phyloP scores from a whole-genome alignment of 176 grass and related monocot genomes.

The Puya raimondii region DNA sequence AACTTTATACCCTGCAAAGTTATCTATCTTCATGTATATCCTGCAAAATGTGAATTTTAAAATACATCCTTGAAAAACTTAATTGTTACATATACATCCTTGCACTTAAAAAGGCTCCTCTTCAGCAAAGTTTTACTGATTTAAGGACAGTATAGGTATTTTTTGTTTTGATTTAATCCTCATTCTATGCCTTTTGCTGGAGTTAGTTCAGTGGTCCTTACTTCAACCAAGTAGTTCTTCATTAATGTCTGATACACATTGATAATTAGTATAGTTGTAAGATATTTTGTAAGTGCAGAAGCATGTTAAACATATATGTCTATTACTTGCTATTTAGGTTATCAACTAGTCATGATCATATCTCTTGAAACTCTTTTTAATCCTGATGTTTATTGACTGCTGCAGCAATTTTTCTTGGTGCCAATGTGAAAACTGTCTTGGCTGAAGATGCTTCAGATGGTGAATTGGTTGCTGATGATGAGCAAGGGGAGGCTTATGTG shows the following conservation, averaged over 20 bases:
- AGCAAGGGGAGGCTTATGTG: slow-evolving; percentile 33
- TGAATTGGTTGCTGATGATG: slow-evolving; percentile 36
- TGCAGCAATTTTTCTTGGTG: slow-evolving; percentile 49
- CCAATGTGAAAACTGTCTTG: slow-evolving; percentile 31
- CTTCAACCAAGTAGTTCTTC: no score
- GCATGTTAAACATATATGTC: background rate
- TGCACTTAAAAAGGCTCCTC: no score
- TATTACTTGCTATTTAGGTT: background rate
- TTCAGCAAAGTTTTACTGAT: no score
- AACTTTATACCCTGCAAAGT: background rate
- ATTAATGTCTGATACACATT: background rate
- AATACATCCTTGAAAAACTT: no score
- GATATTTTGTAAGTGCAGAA: background rate
- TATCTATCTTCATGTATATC: background rate
- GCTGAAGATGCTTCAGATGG: slow-evolving; percentile 47
- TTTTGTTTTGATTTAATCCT: no score
- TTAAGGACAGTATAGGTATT: no score
- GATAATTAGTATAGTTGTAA: background rate
- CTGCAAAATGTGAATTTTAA: background rate
- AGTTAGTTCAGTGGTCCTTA: no score
- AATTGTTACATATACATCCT: no score
- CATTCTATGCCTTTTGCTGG: no score
- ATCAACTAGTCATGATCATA: background rate
- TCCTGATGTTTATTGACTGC: slow-evolving; percentile 11
- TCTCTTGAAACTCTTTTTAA: background rate